Evolutionary conservation across 352 stramenopile species (phyloP).

Genomic region (Pythium dissotocum): DNA sequence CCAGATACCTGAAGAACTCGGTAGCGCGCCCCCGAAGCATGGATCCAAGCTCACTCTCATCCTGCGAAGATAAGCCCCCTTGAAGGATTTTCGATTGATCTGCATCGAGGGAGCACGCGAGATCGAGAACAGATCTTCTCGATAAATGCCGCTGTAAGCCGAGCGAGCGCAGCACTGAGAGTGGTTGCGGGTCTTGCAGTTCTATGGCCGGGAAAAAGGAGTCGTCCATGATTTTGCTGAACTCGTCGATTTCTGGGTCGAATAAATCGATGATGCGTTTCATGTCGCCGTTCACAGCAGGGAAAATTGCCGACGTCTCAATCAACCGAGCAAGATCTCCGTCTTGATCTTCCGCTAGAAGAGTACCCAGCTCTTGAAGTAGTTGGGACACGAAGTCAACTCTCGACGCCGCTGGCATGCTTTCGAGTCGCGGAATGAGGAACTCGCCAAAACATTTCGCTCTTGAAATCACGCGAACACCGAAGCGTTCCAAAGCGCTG

Average conservation of each 20-base stretch:
- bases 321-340: constrained; percentile 44
- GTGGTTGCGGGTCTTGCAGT: constrained; percentile 52
- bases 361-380: constrained; percentile 38
- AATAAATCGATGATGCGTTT: constrained; percentile 67
- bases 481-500: constrained; percentile 19
- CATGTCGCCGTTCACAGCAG: constrained; percentile 50
- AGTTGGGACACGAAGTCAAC: constrained; percentile 50
- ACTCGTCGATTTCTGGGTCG: constrained; percentile 72
- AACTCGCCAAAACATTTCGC: constrained; percentile 51
- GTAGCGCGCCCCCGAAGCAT: constrained; percentile 40
- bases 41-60: constrained; percentile 16
- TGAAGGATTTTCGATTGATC: constrained; percentile 43
- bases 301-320: constrained; percentile 59
- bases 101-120: constrained; percentile 61
- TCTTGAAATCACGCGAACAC: constrained; percentile 41
- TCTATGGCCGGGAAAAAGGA: constrained; percentile 66
- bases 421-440: constrained; percentile 48
- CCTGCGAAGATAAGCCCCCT: constrained; percentile 16
- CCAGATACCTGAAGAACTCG: constrained; percentile 71
- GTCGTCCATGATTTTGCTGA: constrained; percentile 66
- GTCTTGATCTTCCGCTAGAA: constrained; percentile 45
- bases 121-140: constrained; percentile 56
- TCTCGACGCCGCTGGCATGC: constrained; percentile 14
- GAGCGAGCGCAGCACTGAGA: constrained; percentile 59
- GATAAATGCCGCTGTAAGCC: constrained; percentile 70